phyloP scores from a whole-genome alignment of 1,284 basidiomycete genomes.

The Volvariella surrecta region DNA sequence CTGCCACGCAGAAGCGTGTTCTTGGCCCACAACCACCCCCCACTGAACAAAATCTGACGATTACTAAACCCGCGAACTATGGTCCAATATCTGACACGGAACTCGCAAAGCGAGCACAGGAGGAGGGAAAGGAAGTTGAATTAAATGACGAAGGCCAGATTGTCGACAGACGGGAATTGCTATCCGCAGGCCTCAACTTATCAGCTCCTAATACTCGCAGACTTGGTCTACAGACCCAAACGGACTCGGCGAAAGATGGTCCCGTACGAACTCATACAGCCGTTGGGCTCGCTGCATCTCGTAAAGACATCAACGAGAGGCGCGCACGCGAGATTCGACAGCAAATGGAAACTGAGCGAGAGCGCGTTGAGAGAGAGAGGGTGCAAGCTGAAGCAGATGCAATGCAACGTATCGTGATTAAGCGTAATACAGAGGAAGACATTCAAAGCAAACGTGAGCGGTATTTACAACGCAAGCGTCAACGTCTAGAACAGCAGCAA shows the following conservation, averaged over 20 bases:
- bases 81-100: constrained; percentile 59
- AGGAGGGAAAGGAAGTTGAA: constrained; percentile 83
- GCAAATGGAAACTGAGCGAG: constrained; percentile 68
- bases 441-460: constrained; percentile 69
- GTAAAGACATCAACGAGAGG: constrained; percentile 75
- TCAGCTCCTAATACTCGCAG: constrained; percentile 71
- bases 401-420: constrained; percentile 43
- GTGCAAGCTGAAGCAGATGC: constrained; percentile 52
- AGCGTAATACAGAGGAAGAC: constrained; percentile 64
- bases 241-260: constrained; percentile 19
- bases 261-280: constrained; percentile 51
- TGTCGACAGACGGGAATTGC: constrained; percentile 89
- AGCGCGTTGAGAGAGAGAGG: constrained; percentile 49
- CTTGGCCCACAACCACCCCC: constrained; percentile 54
- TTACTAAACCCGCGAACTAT: constrained; percentile 60
- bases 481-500: constrained; percentile 50
- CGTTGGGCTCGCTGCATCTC: constrained; percentile 72
- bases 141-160: constrained; percentile 97
- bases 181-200: constrained; percentile 89
- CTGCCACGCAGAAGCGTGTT: constrained; percentile 54
- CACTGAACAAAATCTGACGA: constrained; percentile 43
- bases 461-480: constrained; percentile 74
- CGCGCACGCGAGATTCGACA: constrained; percentile 63
- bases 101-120: constrained; percentile 57
- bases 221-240: constrained; percentile 32